These are phyloP conservation scores for Syzygium aqueum DNA, from an alignment of 345 rosid genomes.

Conservation along the genomic window DNA sequence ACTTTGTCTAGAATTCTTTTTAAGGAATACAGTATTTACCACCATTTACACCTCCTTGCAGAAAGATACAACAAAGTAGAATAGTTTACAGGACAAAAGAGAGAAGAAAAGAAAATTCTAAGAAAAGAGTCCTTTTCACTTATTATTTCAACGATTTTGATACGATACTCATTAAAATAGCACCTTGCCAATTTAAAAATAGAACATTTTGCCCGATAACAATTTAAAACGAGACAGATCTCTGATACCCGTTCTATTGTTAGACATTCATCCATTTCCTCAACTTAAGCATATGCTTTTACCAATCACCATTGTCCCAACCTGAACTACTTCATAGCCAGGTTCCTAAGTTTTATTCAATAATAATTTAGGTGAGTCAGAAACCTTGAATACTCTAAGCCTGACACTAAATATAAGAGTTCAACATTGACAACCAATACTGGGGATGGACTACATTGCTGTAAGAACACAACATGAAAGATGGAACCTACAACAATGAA, in stretches of 20 bases:
- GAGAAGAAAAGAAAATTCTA: background rate
- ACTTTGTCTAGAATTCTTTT: background rate
- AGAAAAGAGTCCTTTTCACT: background rate
- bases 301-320: background rate
- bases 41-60: background rate
- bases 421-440: background rate
- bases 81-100: background rate
- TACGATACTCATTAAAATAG: background rate
- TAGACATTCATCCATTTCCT: background rate
- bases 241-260: background rate
- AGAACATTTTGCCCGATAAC: background rate
- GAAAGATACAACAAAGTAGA: background rate
- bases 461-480: background rate
- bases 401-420: background rate
- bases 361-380: background rate
- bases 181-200: background rate
- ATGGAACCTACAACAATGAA: background rate
- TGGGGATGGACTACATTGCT: background rate
- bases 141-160: background rate
- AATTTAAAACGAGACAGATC: background rate
- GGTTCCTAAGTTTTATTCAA: background rate
- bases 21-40: background rate
- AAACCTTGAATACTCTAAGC: background rate
- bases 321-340: background rate
- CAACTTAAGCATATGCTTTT: background rate